A percentile compares a stretch with the other conserved stretches of the same genome.
These are phyloP conservation scores for Diaporthe australafricana DNA, from an alignment of 2,329 filamentous ascomycete species.

Conservation along the genomic window DNA sequence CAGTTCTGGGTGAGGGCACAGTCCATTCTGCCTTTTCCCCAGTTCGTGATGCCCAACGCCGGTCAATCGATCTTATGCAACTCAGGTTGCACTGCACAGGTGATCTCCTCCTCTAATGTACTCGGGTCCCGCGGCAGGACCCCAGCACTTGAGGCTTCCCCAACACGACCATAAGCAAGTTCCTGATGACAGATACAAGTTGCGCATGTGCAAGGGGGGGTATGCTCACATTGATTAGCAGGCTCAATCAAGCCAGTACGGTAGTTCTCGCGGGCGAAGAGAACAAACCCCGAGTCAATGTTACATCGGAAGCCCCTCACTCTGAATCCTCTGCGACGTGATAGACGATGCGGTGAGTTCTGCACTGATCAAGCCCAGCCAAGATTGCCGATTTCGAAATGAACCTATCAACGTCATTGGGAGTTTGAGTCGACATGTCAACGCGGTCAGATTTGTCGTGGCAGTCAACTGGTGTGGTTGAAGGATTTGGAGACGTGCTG, in stretches of 20 bases:
- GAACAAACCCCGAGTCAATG: neutral
- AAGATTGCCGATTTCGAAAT: neutral
- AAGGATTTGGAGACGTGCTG: neutral
- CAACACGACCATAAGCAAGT: neutral
- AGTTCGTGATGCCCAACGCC: slow-evolving; percentile 7
- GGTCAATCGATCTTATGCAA: slow-evolving; percentile 7
- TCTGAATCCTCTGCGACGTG: neutral
- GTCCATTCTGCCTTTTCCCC: neutral
- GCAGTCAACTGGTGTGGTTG: too few species aligned
- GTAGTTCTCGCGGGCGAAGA: neutral
- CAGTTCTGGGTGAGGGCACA: neutral
- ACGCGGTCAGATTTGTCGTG: neutral
- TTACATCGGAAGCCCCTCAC: slow-evolving; percentile 17
- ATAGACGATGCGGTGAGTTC: neutral
- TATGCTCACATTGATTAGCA: neutral
- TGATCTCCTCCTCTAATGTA: neutral
- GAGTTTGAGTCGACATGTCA: neutral
- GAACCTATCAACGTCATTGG: neutral
- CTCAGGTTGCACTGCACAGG: slow-evolving; percentile 17
- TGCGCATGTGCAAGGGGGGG: neutral
- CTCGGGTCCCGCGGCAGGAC: neutral
- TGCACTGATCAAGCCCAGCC: neutral
- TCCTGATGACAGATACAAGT: neutral
- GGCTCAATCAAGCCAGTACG: neutral
- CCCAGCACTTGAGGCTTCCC: neutral